Evolutionary conservation across 108 stramenopile species (phyloP), one percentile per base, ranked within the genome.

Genomic region (Skeletonema potamos): DNA sequence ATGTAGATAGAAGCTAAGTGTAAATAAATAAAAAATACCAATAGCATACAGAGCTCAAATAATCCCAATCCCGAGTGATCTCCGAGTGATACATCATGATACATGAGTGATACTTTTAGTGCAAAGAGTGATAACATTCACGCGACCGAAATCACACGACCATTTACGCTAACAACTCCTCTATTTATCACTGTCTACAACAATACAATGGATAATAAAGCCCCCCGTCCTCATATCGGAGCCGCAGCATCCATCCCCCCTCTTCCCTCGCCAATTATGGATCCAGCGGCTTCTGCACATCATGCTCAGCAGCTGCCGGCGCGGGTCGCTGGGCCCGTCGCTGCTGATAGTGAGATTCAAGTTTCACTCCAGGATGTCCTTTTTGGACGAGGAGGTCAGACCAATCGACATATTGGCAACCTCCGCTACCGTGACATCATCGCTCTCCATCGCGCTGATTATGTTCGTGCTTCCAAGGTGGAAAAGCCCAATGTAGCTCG

Each of bases 401-500:
- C 89, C 64, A 94, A 94, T 72, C 82, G 74, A 3, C 91, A 92
- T 58, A 66, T 75, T 27, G 94, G 94, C 18, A 95, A 95, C 70
- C 67, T 77, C 24, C 82, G 84, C 29, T 95, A 88, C 61, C 89
- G 94, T 18, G 89, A 91, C 46, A 75, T 92, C 41, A 89, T 95
- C 54, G 74, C 84, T 2, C 65, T 87, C 46, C 84, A 89, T 65
- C 86, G 90, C 4, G 78, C 84, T 15, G 91, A 92, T 60, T 95
- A 95, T 64, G 64, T 88, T 33, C 69, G 70, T 15, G 87, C 91
- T 1, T 65, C 74, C 54, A 92, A 91, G 44, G 81, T 81, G 58
- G 90, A 90, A 70, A 95, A 95, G 66, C 89, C 91, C 24, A 84
- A 79, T 26, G 91, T 95, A 15, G 86, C 94, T 10, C 84, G 84